A percentile compares a stretch with the other conserved stretches of the same genome.
phyloP scores from a whole-genome alignment of 2,329 filamentous ascomycete genomes.

The Cylindrodendrum hubeiense region DNA sequence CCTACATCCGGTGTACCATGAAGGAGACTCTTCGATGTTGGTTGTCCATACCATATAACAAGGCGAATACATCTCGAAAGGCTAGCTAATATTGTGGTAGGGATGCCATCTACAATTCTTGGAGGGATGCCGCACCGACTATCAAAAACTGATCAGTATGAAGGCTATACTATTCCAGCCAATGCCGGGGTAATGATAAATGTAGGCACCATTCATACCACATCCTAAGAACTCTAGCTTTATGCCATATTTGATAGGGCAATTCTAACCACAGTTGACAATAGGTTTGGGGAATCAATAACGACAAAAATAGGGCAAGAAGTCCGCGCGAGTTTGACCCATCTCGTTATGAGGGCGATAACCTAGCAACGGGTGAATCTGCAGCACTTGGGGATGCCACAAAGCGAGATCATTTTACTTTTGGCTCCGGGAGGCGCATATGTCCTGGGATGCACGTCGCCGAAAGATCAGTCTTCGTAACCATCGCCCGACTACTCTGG shows the following conservation, averaged over 20 bases:
- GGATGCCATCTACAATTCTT: conserved; percentile 13
- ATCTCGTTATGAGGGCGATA: conserved; percentile 1
- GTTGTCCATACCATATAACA: background rate
- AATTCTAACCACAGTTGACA: background rate
- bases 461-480: conserved; percentile 7
- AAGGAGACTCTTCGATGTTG: conserved; percentile 14
- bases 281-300: conserved; percentile 16
- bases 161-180: conserved; percentile 8
- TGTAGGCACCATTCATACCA: background rate
- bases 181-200: conserved; percentile 19
- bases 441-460: conserved; percentile 9
- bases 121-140: conserved; percentile 9
- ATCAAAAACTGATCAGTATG: conserved; percentile 4
- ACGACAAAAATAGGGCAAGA: background rate
- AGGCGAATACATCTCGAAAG: background rate
- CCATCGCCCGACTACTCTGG: conserved; percentile 3
- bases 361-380: conserved; percentile 1
- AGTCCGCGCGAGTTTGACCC: conserved; percentile 13
- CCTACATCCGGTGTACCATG: conserved; percentile 3
- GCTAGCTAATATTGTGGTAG: background rate
- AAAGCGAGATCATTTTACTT: conserved; percentile 8
- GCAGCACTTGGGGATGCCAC: conserved; percentile 3
- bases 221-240: too few relatives aligned
- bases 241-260: background rate
- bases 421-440: conserved; percentile 11